These are phyloP conservation scores for Fraxinus platypoda DNA, from an alignment of 305 asterid genomes.

Conservation along the genomic window DNA sequence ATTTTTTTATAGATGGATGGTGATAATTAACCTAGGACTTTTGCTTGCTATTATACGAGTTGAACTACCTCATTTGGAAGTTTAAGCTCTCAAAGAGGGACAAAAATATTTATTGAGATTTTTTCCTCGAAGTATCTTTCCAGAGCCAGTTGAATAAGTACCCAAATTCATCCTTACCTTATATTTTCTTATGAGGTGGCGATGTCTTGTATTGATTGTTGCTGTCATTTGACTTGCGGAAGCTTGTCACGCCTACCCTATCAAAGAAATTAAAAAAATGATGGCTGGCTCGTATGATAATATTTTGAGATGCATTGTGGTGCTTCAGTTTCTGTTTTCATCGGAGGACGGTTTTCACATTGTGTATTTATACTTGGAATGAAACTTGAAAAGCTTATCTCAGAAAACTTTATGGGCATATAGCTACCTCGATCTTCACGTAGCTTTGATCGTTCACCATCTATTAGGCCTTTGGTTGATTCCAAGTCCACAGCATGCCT, in stretches of 20 bases:
- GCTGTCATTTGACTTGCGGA: background rate
- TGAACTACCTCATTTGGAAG: background rate
- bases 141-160: background rate
- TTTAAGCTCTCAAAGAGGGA: background rate
- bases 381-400: background rate
- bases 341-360: background rate
- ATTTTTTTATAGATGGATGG: background rate
- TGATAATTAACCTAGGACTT: background rate
- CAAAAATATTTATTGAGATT: background rate
- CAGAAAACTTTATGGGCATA: background rate
- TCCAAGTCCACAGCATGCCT: background rate
- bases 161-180: background rate
- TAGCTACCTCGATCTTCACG: background rate
- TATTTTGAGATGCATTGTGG: background rate
- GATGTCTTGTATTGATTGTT: background rate
- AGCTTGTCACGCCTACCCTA: background rate
- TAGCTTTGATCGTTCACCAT: background rate
- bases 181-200: background rate
- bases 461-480: background rate
- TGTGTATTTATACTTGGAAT: background rate
- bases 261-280: background rate
- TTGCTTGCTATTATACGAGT: background rate
- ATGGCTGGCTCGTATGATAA: background rate
- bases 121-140: background rate
- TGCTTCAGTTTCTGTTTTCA: background rate